Percentiles rank a stretch among this genome's conserved stretches.
These are phyloP conservation scores for Trichoderma hamatum DNA, from an alignment of 2,329 filamentous ascomycete species.

Conservation along the genomic window DNA sequence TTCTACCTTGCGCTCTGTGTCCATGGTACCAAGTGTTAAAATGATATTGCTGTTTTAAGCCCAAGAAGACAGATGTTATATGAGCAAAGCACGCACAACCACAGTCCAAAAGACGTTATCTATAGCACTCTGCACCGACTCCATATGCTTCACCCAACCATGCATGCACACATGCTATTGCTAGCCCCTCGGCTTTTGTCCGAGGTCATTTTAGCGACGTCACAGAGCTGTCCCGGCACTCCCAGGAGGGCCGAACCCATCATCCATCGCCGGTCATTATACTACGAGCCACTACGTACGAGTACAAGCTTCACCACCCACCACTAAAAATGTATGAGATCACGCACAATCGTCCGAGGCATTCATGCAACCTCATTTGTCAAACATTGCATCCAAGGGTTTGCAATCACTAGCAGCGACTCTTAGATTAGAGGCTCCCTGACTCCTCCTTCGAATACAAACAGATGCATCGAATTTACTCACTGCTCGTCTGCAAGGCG, in stretches of 20 bases:
- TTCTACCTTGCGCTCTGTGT: not conserved
- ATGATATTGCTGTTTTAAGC: not conserved
- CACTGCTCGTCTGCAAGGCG: not conserved
- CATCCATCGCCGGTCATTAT: not conserved
- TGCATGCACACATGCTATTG: constrained; percentile 13
- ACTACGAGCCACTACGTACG: not conserved
- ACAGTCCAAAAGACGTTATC: not conserved
- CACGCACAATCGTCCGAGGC: not conserved
- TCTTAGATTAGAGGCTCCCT: not conserved
- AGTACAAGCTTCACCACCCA: not conserved
- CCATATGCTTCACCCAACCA: not conserved
- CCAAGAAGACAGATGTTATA: not conserved
- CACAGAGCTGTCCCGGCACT: constrained; percentile 19
- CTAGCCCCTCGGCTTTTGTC: constrained; percentile 25
- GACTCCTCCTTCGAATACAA: not conserved
- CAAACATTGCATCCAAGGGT: not conserved
- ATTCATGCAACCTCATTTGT: not conserved
- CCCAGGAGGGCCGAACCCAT: not conserved
- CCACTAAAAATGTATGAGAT: not conserved
- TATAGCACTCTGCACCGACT: not conserved
- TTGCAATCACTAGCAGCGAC: not conserved
- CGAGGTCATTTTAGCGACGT: constrained; percentile 24
- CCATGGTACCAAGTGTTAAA: not conserved
- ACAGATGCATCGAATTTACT: not conserved
- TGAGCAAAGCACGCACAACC: not conserved